These are phyloP conservation scores for Lasiosphaeria hispida DNA, from an alignment of 495 filamentous ascomycete species.

Conservation along the genomic window DNA sequence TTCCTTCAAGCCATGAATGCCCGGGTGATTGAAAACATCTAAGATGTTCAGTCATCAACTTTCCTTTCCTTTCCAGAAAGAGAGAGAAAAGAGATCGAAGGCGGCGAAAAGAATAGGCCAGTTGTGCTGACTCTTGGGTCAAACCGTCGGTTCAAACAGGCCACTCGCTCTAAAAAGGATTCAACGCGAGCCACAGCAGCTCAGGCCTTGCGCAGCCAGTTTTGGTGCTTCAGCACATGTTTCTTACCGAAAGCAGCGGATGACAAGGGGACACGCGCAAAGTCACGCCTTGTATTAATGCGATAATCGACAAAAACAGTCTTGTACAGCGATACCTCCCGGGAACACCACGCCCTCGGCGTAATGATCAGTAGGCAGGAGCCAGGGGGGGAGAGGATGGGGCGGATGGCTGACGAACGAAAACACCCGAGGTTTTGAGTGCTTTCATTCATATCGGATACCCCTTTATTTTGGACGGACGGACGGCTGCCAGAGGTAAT, in stretches of 20 bases:
- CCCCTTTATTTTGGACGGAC: slow-evolving; percentile 5
- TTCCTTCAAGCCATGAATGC: slow-evolving; percentile 85
- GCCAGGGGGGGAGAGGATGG: background rate
- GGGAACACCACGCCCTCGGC: background rate
- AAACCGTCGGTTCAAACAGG: too few relatives aligned
- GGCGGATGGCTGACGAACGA: background rate
- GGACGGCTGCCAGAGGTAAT: too few relatives aligned
- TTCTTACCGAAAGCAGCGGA: background rate
- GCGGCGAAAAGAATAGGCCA: too few relatives aligned
- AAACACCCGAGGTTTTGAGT: too few relatives aligned
- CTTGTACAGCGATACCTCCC: slow-evolving; percentile 5
- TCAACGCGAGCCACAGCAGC: too few relatives aligned
- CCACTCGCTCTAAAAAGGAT: too few relatives aligned
- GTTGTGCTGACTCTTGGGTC: too few relatives aligned
- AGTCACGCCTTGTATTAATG: background rate
- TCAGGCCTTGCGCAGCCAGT: background rate
- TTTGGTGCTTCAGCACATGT: background rate
- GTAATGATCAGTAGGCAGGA: background rate
- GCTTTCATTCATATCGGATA: background rate
- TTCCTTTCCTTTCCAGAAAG: background rate
- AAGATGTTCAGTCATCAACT: slow-evolving; percentile 20
- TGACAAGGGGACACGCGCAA: too few relatives aligned
- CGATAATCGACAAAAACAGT: slow-evolving; percentile 6
- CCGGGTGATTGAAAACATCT: slow-evolving; percentile 85
- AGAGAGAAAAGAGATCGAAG: too few relatives aligned